Evolutionary conservation across 1,284 basidiomycete species (phyloP), one percentile per base, ranked within the genome.

Genomic region (Tilletia indica): DNA sequence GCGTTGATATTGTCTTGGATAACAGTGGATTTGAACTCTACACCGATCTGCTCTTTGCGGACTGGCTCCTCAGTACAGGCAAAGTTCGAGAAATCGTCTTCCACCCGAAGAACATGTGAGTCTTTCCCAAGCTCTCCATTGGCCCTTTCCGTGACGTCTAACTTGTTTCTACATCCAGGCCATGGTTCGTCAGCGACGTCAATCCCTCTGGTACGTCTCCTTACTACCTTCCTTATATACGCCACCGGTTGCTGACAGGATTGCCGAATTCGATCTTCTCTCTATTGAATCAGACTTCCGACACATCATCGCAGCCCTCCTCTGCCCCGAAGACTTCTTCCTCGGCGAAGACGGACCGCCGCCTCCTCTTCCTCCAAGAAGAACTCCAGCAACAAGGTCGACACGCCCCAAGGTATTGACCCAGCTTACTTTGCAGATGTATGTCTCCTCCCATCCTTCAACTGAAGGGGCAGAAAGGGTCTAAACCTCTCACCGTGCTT

Each of bases 21-120:
- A 98, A 98, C 82, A 90, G 93, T 91, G 77, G 76, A 1, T 97
- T 97, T 76, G 95, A 98, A 91, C 87, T 98, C 16, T 94, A 93
- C 85, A 97, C 95, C 1, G 97, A 98, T 82, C 86, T 98, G 42
- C 90, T 97, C 25, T 90, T 99, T 75, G 96, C 95, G 48, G 96
- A 99, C 83, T 98, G 97, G 80, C 71, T 81, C 54, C 73, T 81
- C 11, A 74, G 77, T 4, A 75, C 73, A 11, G 78, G 80, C 12
- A 72, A 81, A 56, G 81, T 81, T 2, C 66, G 64, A 3, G 64
- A 82, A 67, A 78, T 84, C 21, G 80, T 82, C 66, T 82, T 83
- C 73, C 82, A 84, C 70, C 77, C 82, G 19, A 83, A 83, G 72
- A 79, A 79, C 72, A 81, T 83, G 80, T 63, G 4, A 34, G 58